Evolutionary conservation across 1,139 yeast genomes (phyloP), one percentile per base, ranked within the genome.

Genomic region (Scheffersomyces insectosa): DNA sequence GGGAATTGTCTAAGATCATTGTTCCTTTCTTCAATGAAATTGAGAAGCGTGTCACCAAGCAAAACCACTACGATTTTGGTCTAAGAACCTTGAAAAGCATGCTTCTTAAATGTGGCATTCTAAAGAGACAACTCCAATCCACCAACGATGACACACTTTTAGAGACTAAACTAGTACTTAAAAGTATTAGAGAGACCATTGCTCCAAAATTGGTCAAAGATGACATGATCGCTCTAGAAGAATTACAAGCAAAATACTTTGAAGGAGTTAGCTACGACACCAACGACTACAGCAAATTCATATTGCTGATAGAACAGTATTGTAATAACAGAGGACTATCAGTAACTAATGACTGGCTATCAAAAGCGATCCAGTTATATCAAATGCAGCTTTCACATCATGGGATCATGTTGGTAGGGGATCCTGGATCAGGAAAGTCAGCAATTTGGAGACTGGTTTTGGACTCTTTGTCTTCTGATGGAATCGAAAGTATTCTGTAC

Each of bases 41-140:
- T 28, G 58, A 62, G 4, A 16, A 28, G 0, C 40, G 48, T 0
- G 63, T 81, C 9, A 74, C 88, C 0, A 31, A 51, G 0, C 97
- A 89, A 56, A 56, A 66, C 2, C 98, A 91, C 59, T 93, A 93
- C 56, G 97, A 93, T 56, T 93, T 93, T 72, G 97, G 98, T 0
- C 68, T 91, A 35, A 73, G 97, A 46, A 84, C 96, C 0, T 62
- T 91, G 43, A 91, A 90, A 57, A 74, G 81, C 37, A 80, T 85
- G 0, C 63, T 91, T 35, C 62, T 71, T 4, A 74, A 76, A 43
- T 82, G 91, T 54, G 91, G 93, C 0, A 54, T 59, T 12, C 58
- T 80, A 3, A 74, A 70, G 46, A 59, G 80, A 39, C 31, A 43
- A n/a, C 27, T 15, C 7, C 25, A 20, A 20, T 12, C 13, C 3